Base-by-base conservation (phyloP, 345 rosid species). In the Salix udensis region DNA sequence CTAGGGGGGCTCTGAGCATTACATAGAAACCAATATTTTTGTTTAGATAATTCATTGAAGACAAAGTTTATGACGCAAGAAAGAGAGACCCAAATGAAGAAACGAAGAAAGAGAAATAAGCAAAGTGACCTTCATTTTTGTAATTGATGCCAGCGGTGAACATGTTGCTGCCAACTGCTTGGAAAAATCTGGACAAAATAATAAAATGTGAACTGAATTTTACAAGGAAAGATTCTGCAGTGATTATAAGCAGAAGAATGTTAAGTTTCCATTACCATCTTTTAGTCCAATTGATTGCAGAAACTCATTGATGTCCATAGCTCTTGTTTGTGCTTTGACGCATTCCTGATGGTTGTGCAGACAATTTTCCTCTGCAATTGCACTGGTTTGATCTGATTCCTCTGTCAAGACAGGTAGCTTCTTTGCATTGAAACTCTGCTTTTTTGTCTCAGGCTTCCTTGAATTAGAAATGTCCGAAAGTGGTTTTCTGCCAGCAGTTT, bases 381-480 rank as follows among this genome's bases (percentile, higher is more conserved):
- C 78, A 58, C 26, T 58, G 28, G 28, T 58, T 9, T 11, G 62
- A 60, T 71, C 75, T 40, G 74, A 58, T 67, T 78, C 81, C 75
- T 83, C 79, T 14, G 77, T 71, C 26, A 58, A 61, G 58, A 65
- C 81, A 46, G 69, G 48, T 60, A 81, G 70, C 69, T 76, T 85
- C 30, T 62, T 34, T 9, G 40, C 39, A 23, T 61, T 71, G 13
- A 52, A 39, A 62, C 67, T 77, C 73, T 85, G 83, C 82, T 85
- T 86, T 44, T 76, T 50, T 26, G 76, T 67, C 76, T 82, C 80
- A 2, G 83, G 79, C 77, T 79, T 84, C 13, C 70, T 76, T 0
- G 86, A 81, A 70, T 84, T 88, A 42, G 91, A 88, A 73, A 89
- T 87, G 79, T 89, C 92, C 13, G 85, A 69, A 14, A 89, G 87